Percentiles rank a stretch among this genome's conserved stretches.
Conservation (phyloP, 1,284 basidiomycete genomes). For the Ceratobasidium sp. region DNA sequence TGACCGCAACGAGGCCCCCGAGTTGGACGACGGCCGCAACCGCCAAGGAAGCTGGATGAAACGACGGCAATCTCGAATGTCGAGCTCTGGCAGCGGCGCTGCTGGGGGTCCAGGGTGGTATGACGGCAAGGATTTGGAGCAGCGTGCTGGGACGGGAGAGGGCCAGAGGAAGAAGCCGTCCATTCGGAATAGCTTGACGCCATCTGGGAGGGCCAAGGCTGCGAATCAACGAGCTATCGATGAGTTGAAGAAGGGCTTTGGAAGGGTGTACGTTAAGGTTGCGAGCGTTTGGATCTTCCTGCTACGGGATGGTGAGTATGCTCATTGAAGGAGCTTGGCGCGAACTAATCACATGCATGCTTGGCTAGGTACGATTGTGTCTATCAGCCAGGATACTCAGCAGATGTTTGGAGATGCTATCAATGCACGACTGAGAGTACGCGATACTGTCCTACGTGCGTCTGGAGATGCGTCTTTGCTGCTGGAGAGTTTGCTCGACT, state of each 20-base stretch:
- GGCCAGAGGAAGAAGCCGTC: conserved; percentile 17
- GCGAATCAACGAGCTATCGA: conserved; percentile 53
- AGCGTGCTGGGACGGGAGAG: conserved; percentile 6
- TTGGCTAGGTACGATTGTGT: conserved; percentile 67
- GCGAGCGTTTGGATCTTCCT: conserved; percentile 72
- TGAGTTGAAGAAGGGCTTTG: conserved; percentile 65
- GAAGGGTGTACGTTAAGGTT: conserved; percentile 68
- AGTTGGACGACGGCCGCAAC: neutral
- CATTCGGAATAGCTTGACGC: conserved; percentile 1
- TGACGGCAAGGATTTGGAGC: conserved; percentile 23
- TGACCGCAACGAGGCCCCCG: neutral
- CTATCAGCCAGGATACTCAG: conserved; percentile 62
- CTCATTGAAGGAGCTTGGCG: neutral
- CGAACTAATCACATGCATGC: conserved; percentile 3
- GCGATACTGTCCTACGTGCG: conserved; percentile 67
- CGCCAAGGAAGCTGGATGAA: neutral
- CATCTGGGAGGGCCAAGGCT: conserved; percentile 50
- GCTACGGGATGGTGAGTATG: conserved; percentile 65
- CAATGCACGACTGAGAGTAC: conserved; percentile 62
- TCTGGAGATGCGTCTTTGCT: conserved; percentile 71
- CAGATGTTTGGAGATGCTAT: conserved; percentile 67
- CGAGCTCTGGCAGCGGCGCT: neutral
- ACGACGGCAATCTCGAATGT: neutral
- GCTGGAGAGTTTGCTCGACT: conserved; percentile 69
- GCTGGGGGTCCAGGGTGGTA: conserved; percentile 6